phyloP scores from a whole-genome alignment of 2,329 filamentous ascomycete genomes.

The Penicillium italicum region DNA sequence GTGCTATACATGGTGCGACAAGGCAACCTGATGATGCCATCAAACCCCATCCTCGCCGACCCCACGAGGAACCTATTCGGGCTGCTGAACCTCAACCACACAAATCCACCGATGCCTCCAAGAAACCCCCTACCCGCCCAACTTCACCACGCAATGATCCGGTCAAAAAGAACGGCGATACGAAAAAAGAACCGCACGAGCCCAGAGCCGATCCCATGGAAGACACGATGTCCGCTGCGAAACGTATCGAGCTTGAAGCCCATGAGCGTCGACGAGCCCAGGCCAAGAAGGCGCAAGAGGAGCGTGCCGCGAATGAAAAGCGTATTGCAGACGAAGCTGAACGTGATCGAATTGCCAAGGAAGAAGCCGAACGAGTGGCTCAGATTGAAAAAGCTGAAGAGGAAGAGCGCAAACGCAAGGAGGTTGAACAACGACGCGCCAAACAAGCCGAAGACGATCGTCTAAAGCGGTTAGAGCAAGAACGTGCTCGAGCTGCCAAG shows the following conservation, averaged over 20 bases:
- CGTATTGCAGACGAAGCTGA: constrained; percentile 28
- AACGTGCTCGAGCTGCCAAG: constrained; percentile 43
- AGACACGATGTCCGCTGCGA: constrained; percentile 34
- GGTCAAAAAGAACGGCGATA: constrained; percentile 18
- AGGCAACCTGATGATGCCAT: constrained; percentile 25
- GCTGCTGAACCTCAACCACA: constrained; percentile 6
- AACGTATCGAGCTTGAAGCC: constrained; percentile 27
- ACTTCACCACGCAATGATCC: constrained; percentile 12
- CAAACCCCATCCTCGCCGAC: constrained; percentile 20
- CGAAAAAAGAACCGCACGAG: constrained; percentile 34
- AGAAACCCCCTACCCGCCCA: constrained; percentile 11
- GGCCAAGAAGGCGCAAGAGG: constrained; percentile 30
- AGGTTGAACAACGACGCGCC: constrained; percentile 42
- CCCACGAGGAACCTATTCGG: constrained; percentile 12
- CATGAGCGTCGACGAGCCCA: constrained; percentile 26
- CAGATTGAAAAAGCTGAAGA: constrained; percentile 43
- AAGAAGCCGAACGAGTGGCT: constrained; percentile 36
- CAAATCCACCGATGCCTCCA: constrained; percentile 11
- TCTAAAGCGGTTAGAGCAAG: constrained; percentile 42
- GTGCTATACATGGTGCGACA: constrained; percentile 30
- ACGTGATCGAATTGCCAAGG: constrained; percentile 31
- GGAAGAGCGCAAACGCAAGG: constrained; percentile 42
- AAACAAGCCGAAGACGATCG: constrained; percentile 48
- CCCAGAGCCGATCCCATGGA: constrained; percentile 25
- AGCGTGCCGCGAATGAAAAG: constrained; percentile 32